Base-by-base conservation (phyloP, 2,329 filamentous ascomycete genomes). In the Pseudocercospora crystallina region DNA sequence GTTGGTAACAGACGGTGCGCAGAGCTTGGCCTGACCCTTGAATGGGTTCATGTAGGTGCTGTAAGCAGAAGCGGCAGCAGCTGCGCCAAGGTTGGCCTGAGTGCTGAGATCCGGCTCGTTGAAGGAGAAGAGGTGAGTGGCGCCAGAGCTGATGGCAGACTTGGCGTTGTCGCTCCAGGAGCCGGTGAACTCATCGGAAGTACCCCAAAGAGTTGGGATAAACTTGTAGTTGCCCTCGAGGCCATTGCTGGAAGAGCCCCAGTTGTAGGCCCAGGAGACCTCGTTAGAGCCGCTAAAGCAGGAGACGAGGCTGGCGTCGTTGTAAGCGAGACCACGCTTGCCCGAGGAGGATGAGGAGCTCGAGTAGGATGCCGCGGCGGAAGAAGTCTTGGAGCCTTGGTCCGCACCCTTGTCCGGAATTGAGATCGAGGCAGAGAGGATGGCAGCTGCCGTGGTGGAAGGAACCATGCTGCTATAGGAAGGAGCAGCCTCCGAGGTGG, bases 271-370 rank as follows among this genome's bases (percentile, higher is more conserved):
- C 82, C 85, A 89, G 35, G 71, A 69, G 63, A 81, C 76, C 52
- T 78, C 65, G 35, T 70, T 68, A 43, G 67, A 65, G 40, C 59
- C 61, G 40, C 71, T 63, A 67, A 88, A 84, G 56, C 69, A 61
- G 47, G 73, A 70, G 66, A 79, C 77, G 32, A 85, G 73, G 26
- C 59, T 61, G 48, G 76, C 76, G 30, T 81, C 73, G 70, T 88
- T 87, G 79, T 84, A 89, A 43, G 81, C 81, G 43, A 88, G 70
- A 70, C 86, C 86, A 66, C 84, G 83, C 81, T 87, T 86, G 61
- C 68, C 66, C 46, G 65, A 66, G 20, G 61, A 65, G 62, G 50
- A 41, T 50, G 63, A 54, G 17, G 57, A 53, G 10, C 56, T 54
- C 31, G 30, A 43, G 29, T 47, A 53, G 39, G 35, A 57, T 30